A percentile compares a stretch with the other conserved stretches of the same genome.
These are phyloP conservation scores for Petunia secreta DNA, from an alignment of 257 asterid species.

Conservation along the genomic window DNA sequence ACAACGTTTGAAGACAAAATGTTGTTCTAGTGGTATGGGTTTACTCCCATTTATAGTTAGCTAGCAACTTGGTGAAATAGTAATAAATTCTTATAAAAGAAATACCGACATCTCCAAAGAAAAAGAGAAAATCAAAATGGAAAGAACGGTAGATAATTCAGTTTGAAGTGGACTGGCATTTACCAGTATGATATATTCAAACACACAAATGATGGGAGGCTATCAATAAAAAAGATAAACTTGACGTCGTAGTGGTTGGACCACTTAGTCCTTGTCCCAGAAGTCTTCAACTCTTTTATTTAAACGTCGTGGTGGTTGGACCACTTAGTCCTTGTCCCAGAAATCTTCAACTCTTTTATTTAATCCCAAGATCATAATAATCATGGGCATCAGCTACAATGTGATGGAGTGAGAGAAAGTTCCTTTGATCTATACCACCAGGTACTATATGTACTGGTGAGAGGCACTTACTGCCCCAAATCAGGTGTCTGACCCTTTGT, in stretches of 20 bases:
- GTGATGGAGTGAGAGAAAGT: not conserved
- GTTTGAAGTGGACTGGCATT: slow-evolving; percentile 7
- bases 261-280: not conserved
- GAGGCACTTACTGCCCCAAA: not conserved
- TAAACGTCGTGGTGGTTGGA: not conserved
- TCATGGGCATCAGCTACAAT: not conserved
- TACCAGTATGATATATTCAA: not conserved
- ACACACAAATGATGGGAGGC: not conserved
- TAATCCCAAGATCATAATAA: not conserved
- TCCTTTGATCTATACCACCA: not conserved
- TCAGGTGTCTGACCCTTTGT: not conserved
- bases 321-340: not conserved
- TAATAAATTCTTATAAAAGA: not conserved
- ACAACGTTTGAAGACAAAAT: not conserved
- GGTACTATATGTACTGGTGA: not conserved
- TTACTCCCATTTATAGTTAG: slow-evolving; percentile 1
- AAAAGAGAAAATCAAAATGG: not conserved
- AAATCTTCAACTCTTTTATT: not conserved
- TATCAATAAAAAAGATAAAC: not conserved
- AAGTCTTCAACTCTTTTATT: not conserved
- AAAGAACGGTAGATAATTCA: not conserved
- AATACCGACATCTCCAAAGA: not conserved
- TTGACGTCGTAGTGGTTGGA: not conserved
- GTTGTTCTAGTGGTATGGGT: not conserved
- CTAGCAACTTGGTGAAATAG: not conserved